phyloP scores from a whole-genome alignment of 192 early-diverging fungal species.

The Backusella australiensis region DNA sequence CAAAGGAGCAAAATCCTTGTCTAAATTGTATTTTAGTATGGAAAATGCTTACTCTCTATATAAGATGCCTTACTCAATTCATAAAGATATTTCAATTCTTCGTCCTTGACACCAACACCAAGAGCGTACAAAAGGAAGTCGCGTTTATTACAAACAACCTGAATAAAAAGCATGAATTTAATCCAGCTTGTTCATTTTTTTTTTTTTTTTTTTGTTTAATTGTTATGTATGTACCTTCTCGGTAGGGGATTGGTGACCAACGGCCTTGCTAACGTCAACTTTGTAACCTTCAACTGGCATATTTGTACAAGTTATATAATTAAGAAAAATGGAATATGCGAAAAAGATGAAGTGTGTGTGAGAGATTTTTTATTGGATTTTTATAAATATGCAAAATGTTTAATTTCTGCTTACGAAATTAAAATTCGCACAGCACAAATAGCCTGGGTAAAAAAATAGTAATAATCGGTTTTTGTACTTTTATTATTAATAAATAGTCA shows the following conservation, averaged over 20 bases:
- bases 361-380: background rate
- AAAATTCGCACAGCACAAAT: background rate
- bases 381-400: background rate
- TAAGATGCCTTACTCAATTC: constrained; percentile 48
- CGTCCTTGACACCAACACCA: constrained; percentile 55
- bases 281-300: constrained; percentile 32
- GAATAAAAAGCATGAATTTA: background rate
- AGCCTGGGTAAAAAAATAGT: background rate
- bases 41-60: no score
- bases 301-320: background rate
- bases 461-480: background rate
- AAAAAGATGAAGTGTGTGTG: background rate
- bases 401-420: constrained; percentile 13
- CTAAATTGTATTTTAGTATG: background rate
- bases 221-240: constrained; percentile 38
- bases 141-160: constrained; percentile 38
- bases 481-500: background rate
- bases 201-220: background rate
- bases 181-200: background rate
- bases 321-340: background rate
- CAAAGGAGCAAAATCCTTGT: constrained; percentile 55
- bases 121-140: constrained; percentile 72
- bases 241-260: constrained; percentile 43
- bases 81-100: constrained; percentile 67
- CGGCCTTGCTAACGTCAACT: constrained; percentile 58